Evolutionary conservation across 352 stramenopile species (phyloP), one percentile per base, ranked within the genome.

Genomic region (Pythium apleroticum): DNA sequence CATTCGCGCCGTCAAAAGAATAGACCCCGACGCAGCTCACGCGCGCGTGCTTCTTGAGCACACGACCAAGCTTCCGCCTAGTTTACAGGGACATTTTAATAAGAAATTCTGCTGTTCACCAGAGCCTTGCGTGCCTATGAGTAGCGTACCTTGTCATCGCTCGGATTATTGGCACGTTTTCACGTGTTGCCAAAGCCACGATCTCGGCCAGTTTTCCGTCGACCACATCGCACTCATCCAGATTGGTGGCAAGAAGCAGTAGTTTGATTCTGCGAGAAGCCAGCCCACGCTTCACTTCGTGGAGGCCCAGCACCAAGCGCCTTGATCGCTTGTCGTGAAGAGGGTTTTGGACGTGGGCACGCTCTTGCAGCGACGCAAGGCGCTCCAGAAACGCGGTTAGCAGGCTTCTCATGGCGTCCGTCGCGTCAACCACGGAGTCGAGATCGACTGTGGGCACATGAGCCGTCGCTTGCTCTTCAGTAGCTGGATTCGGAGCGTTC

Each of bases 1-100:
- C 90, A 63, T 98, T 87, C 1, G 94, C 97, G n/a, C 96, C 96
- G 54, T 99, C 93, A 17, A 95, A 80, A 37, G 91, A 98, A 79
- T 98, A 97, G 3, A 99, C 77, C 12, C 93, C 97, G 17, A 99
- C 83, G 39, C 96, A 97, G 62, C 91, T 97, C 27, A 98, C 85
- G 41, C 97, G 96, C 19, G 98, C 91, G 14, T 71, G 90, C 65
- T 99, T 99, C 20, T 90, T 88, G 11, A 99, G 43, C 1, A 91
- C 81, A 60, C 92, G 96, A 0, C 96, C 96, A 0, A 99, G 66
- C 59, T 90, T 93, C 25, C 93, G 71, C 67, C 97, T 98, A 55
- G 55, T 65, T 86, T 14, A 88, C 69, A n/a, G 27, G 24, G 70
- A 72, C 45, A 80, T 68, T 19, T 72, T 65, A 30, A 70, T 49